Evolutionary conservation across 805 yeast species (phyloP).

Genomic region (Metschnikowia cubensis): DNA sequence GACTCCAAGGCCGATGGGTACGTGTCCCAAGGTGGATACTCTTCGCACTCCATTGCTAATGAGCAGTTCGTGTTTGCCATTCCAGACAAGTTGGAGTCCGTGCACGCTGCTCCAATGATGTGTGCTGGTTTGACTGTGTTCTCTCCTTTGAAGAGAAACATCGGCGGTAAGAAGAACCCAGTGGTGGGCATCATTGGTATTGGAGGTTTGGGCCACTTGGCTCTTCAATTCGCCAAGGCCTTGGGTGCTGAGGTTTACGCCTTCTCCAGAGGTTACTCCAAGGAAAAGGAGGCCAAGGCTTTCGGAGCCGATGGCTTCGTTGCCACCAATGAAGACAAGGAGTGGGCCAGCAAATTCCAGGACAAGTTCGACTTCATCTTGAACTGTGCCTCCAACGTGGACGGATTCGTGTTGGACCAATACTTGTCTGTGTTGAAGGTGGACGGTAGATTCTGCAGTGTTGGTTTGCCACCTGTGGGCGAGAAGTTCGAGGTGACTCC

Average conservation of each 20-base stretch:
- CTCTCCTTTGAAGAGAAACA: conserved; percentile 58
- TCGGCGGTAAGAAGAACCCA: conserved; percentile 13
- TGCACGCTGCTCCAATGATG: conserved; percentile 64
- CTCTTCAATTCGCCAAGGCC: conserved; percentile 53
- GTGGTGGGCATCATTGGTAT: conserved; percentile 58
- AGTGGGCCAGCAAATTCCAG: conserved; percentile 35
- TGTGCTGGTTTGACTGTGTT: conserved; percentile 77
- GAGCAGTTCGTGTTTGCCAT: conserved; percentile 61
- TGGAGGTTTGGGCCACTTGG: conserved; percentile 58
- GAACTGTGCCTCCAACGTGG: conserved; percentile 50
- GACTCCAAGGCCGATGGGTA: conserved; percentile 40
- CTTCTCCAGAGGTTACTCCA: conserved; percentile 47
- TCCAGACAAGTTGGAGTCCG: conserved; percentile 50
- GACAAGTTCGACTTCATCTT: conserved; percentile 48
- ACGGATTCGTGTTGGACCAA: conserved; percentile 44
- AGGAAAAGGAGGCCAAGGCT: conserved; percentile 45
- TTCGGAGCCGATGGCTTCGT: conserved; percentile 53
- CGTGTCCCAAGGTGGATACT: conserved; percentile 67
- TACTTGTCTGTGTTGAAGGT: conserved; percentile 52
- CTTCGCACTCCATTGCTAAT: conserved; percentile 61
- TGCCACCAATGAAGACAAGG: conserved; percentile 49
- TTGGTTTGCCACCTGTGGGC: conserved; percentile 57
- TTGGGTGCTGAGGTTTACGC: conserved; percentile 59
- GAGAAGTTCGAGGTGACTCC: conserved; percentile 46
- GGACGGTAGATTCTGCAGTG: conserved; percentile 56